Evolutionary conservation across 768 basidiomycete genomes (phyloP).

Genomic region (Xerocomus spinulosus): DNA sequence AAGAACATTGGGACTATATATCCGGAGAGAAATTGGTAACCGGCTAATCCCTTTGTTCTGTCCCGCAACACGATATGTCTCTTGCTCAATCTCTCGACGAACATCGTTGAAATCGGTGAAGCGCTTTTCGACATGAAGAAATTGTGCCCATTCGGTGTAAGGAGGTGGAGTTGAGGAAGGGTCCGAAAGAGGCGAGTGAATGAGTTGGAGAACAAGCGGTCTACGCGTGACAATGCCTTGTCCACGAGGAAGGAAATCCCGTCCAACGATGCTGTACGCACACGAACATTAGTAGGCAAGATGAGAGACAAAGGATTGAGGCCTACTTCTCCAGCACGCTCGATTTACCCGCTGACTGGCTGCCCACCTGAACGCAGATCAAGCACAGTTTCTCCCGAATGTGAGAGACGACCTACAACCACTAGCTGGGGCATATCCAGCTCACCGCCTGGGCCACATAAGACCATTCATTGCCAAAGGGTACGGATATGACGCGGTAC

Average conservation of each 20-base stretch:
- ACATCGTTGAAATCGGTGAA: slow-evolving; percentile 97
- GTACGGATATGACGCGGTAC: slow-evolving; percentile 25
- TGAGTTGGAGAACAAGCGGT: slow-evolving; percentile 92
- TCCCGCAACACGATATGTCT: slow-evolving; percentile 95
- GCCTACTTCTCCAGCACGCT: slow-evolving; percentile 93
- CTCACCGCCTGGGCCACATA: slow-evolving; percentile 61
- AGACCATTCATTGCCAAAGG: slow-evolving; percentile 6
- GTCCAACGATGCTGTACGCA: slow-evolving; percentile 77
- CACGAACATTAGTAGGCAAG: slow-evolving; percentile 1
- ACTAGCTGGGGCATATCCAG: slow-evolving; percentile 90
- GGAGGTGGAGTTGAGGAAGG: slow-evolving; percentile 39
- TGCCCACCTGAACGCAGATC: slow-evolving; percentile 65
- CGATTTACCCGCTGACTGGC: slow-evolving; percentile 95
- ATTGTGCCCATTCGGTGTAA: slow-evolving; percentile 90
- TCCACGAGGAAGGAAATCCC: slow-evolving; percentile 84
- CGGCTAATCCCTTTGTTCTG: slow-evolving; percentile 99
- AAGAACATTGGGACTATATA: slow-evolving; percentile 93
- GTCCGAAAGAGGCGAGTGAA: slow-evolving; percentile 75
- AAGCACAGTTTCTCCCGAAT: background rate
- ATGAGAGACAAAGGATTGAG: slow-evolving; percentile 2
- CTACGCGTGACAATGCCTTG: slow-evolving; percentile 95
- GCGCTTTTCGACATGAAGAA: slow-evolving; percentile 91
- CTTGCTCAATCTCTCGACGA: slow-evolving; percentile 94
- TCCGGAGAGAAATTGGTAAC: slow-evolving; percentile 89
- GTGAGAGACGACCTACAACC: slow-evolving; percentile 54